Conservation (phyloP, 148 eudicot genomes). For the Nyssa sinensis region DNA sequence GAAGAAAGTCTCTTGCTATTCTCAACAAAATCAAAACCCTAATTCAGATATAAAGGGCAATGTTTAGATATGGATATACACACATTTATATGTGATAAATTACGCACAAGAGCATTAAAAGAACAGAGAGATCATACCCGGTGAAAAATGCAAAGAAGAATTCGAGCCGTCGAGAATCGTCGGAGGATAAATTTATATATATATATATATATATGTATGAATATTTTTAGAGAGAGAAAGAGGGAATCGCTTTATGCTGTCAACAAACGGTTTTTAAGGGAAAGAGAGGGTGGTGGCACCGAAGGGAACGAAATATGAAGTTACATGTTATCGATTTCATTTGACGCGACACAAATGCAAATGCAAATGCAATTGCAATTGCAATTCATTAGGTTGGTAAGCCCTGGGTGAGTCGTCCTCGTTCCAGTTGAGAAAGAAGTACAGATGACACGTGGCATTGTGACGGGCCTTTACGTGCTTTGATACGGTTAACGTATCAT, state of each 20-base stretch:
- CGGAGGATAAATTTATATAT: no score
- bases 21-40: constrained; percentile 7
- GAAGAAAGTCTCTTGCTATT: background rate
- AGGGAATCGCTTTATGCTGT: constrained; percentile 5
- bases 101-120: background rate
- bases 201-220: no score
- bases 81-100: background rate
- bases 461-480: no score
- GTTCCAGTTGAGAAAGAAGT: no score
- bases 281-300: no score
- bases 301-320: background rate
- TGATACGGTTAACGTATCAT: no score
- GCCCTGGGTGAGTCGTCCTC: no score
- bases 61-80: background rate
- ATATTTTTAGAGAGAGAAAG: constrained; percentile 1
- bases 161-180: background rate
- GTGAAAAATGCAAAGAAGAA: background rate
- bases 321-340: background rate
- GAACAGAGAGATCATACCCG: constrained; percentile 6
- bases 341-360: no score
- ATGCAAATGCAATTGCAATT: no score
- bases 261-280: constrained; percentile 2
- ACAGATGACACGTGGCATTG: no score
- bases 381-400: no score
- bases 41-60: constrained; percentile 1